Conservation (phyloP, 768 basidiomycete genomes). For the Termitomyces sp. region DNA sequence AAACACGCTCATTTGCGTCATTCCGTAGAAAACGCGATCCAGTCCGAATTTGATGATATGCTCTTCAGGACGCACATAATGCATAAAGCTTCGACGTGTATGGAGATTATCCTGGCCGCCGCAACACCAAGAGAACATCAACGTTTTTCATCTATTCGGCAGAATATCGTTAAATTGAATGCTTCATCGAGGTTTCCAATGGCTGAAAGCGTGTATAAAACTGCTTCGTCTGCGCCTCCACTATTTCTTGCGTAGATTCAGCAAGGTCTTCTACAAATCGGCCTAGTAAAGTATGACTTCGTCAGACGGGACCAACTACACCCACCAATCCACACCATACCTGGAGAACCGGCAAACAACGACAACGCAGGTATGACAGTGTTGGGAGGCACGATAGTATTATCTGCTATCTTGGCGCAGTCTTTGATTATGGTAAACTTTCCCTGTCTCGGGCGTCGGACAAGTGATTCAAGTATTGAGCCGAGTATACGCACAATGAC, state of each 20-base stretch:
- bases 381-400: constrained; percentile 84
- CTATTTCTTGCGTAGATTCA: constrained; percentile 90
- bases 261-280: constrained; percentile 80
- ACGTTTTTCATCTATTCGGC: background rate
- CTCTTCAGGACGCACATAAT: background rate
- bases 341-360: constrained; percentile 85
- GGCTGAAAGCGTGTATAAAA: constrained; percentile 83
- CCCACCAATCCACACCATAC: constrained; percentile 32
- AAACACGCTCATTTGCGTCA: background rate
- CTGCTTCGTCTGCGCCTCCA: constrained; percentile 80
- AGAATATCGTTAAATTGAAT: background rate
- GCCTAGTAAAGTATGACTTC: constrained; percentile 36
- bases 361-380: constrained; percentile 89
- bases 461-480: background rate
- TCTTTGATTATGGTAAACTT: constrained; percentile 97
- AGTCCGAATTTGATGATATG: background rate
- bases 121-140: background rate
- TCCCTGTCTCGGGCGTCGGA: constrained; percentile 47
- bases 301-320: background rate
- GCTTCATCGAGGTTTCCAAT: constrained; percentile 25
- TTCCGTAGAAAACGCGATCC: background rate
- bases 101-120: constrained; percentile 12
- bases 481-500: constrained; percentile 63
- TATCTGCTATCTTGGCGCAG: constrained; percentile 85
- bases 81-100: constrained; percentile 23